Base-by-base conservation (phyloP, 306 rosid genomes). In the Arachis stenosperma region DNA sequence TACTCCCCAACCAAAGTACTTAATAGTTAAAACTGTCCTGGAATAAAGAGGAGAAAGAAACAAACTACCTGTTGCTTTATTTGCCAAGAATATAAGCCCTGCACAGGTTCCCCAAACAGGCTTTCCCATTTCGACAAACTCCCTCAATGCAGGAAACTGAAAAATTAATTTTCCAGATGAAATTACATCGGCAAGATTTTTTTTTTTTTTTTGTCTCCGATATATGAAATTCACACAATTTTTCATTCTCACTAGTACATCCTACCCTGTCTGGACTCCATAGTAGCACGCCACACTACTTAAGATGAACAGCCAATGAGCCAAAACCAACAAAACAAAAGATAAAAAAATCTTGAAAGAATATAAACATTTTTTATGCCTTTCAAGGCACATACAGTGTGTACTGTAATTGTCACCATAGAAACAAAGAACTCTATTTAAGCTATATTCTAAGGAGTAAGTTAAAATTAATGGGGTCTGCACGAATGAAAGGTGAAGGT, bases 51-150 rank as follows among this genome's bases (percentile, higher is more conserved):
- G 82, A 36, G 69, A 81, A 33, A 54, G 68, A 55, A 69, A 74
- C 59, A 77, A 79, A 66, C 40, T 61, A 94, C 99, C 97, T 76
- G 76, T 30, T 51, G 99, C 97, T 58, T 84, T 91, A 78, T 94
- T 42, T 59, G 99, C 99, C 83, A 91, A 79, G 86, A 94, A 94
- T 73, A 94, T 91, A 43, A 94, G 99, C 74, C 99, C 99, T 12
- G 99, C 99, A 84, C 99, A 94, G 67, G 97, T 94, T 79, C 99
- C 99, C 99, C 99, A 94, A 47, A 94, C 99, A 76, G 99, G 99
- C 86, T 86, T 94, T 77, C 97, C 97, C 87, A 84, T 67, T 79
- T 83, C 78, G 30, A 94, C 99, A 75, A 94, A 94, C 83, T 91
- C 97, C 30, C 97, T 84, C 79, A 94, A 68, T 1, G 96, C 86